phyloP scores from a whole-genome alignment of 2,329 filamentous ascomycete species.

The Dactylellina haptotyla region DNA sequence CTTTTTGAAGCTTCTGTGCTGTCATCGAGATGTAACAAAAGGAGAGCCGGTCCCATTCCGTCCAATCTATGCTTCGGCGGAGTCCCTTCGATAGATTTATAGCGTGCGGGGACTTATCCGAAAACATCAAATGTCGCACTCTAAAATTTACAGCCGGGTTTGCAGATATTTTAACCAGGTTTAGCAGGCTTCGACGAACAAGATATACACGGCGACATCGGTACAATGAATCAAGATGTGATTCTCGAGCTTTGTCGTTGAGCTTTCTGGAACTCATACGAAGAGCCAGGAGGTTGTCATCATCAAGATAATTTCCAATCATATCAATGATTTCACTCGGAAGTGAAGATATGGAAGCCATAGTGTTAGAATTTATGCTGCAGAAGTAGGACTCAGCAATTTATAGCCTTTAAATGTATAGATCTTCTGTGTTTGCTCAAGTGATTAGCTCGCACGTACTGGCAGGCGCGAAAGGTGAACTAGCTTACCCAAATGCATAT shows the following conservation, averaged over 20 bases:
- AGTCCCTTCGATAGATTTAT: too few relatives aligned
- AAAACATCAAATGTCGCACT: neutral
- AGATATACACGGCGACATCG: slow-evolving; percentile 4
- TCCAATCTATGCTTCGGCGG: too few relatives aligned
- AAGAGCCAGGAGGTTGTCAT: slow-evolving; percentile 28
- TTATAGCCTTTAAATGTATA: neutral
- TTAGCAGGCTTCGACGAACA: neutral
- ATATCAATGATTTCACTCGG: neutral
- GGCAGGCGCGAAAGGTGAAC: too few relatives aligned
- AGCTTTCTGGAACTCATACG: slow-evolving; percentile 16
- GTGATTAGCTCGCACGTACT: too few relatives aligned
- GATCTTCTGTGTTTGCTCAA: too few relatives aligned
- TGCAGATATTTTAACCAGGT: slow-evolving; percentile 12
- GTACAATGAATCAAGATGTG: slow-evolving; percentile 6
- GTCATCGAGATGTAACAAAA: too few relatives aligned
- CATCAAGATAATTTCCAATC: neutral
- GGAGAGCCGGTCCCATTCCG: too few relatives aligned
- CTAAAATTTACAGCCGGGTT: slow-evolving; percentile 6
- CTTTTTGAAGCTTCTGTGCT: too few relatives aligned
- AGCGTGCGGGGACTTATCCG: neutral
- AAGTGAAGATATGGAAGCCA: neutral
- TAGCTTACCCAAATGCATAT: too few relatives aligned
- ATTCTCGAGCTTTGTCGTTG: slow-evolving; percentile 2
- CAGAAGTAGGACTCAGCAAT: too few relatives aligned
- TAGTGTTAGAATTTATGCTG: too few relatives aligned